Evolutionary conservation across 306 rosid species (phyloP), one percentile per base, ranked within the genome.

Genomic region (Fragaria nilgerrensis): DNA sequence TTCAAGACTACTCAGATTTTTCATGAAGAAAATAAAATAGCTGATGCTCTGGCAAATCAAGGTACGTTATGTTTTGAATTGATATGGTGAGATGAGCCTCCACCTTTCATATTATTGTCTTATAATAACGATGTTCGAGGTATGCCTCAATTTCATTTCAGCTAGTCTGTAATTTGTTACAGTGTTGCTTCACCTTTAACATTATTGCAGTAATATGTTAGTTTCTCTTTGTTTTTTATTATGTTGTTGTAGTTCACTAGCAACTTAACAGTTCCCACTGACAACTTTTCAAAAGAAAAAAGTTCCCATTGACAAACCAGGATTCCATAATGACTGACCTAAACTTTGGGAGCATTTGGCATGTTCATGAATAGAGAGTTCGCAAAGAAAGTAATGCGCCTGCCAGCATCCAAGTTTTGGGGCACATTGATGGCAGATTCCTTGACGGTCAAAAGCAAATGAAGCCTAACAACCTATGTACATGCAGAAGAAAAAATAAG

Each of bases 391-490:
- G 99, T 96, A 73, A 92, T 96, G 68, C 99, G 98, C 36, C 99
- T 93, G 68, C 99, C 97, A 77, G 99, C 99, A 5, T 96, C 99
- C 85, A 96, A 80, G 82, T 96, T 96, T 82, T 86, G 97, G 61
- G 99, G 99, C 56, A 96, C 98, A 87, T 92, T 89, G 78, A 96
- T 92, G 80, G 97, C 99, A 48, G 99, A 96, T 74, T 96, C 99
- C 85, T 96, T 96, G 77, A 91, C 91, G 1, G 96, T 92, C 83
- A 96, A 90, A 81, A 95, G 99, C 88, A 92, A 88, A 84, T 84
- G 84, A 83, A 96, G 99, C 84, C 99, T 86, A 72, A 84, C 82
- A 48, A 92, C 96, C 99, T 96, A 79, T 23, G 32, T 64, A 43
- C 70, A 89, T 63, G 68, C 37, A 20, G 59, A 36, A 69, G 73